phyloP scores from a whole-genome alignment of 352 stramenopile species.

The Globisporangium perplexum region DNA sequence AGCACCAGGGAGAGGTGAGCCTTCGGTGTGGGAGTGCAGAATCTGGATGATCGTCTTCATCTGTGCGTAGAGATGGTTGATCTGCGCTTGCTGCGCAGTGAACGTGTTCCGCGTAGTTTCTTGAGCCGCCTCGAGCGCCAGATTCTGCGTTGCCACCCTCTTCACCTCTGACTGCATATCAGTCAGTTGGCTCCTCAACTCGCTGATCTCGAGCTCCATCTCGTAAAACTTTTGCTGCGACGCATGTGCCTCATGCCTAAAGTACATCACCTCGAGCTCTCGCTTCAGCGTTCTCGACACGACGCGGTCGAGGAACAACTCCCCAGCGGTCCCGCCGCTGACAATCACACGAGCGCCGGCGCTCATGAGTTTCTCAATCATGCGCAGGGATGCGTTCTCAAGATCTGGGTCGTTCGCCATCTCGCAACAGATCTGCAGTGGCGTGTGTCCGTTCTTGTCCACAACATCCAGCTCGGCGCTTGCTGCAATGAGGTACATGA shows the following conservation, averaged over 20 bases:
- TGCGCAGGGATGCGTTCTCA: conserved; percentile 16
- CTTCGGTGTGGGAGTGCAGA: conserved; percentile 15
- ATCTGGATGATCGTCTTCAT: conserved; percentile 48
- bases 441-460: conserved; percentile 23
- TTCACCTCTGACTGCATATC: conserved; percentile 1
- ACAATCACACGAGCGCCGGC: conserved; percentile 2
- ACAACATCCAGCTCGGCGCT: conserved; percentile 35
- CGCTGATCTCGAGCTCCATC: too few relatives aligned
- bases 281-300: conserved; percentile 36
- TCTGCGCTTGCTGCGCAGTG: conserved; percentile 18
- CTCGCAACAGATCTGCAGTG: conserved; percentile 44
- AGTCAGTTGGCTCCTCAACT: neutral
- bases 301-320: conserved; percentile 42
- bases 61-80: conserved; percentile 59
- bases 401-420: conserved; percentile 32
- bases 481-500: conserved; percentile 56
- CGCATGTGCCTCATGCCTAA: conserved; percentile 27
- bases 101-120: neutral
- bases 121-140: neutral
- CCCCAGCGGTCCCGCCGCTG: neutral
- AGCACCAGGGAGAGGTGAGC: neutral
- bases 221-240: too few relatives aligned
- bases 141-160: neutral
- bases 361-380: conserved; percentile 7
- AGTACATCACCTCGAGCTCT: conserved; percentile 53